Conservation (phyloP, 2,329 filamentous ascomycete species). For the Apiospora aurea region DNA sequence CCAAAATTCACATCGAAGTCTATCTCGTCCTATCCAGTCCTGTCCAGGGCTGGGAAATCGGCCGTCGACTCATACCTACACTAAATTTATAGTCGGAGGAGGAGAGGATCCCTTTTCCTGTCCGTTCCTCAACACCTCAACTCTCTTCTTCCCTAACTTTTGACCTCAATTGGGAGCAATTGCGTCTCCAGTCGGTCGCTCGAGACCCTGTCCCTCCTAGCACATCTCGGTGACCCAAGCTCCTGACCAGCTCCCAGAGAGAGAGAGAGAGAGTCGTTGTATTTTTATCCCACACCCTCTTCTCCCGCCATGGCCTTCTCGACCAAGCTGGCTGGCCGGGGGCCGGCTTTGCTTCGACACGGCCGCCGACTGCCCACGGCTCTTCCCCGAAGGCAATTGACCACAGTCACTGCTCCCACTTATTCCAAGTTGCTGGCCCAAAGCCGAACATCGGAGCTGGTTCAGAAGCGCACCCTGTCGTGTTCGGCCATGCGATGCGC, state of each 20-base stretch:
- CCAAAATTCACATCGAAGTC: slow-evolving; percentile 24
- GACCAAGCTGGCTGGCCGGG: slow-evolving; percentile 59
- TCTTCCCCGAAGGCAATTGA: slow-evolving; percentile 53
- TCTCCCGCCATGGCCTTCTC: slow-evolving; percentile 39
- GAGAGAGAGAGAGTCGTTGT: background rate
- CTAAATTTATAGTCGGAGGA: slow-evolving; percentile 23
- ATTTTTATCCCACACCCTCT: background rate
- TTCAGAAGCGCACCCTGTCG: slow-evolving; percentile 58
- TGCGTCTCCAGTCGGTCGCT: slow-evolving; percentile 20
- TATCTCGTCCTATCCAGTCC: slow-evolving; percentile 13
- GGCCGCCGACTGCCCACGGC: slow-evolving; percentile 56
- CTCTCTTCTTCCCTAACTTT: background rate
- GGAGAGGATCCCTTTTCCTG: slow-evolving; percentile 13
- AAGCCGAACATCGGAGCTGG: slow-evolving; percentile 44
- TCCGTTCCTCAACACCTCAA: slow-evolving; percentile 14
- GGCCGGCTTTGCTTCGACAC: slow-evolving; percentile 64
- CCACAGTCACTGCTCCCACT: slow-evolving; percentile 44
- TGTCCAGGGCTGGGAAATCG: background rate
- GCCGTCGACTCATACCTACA: slow-evolving; percentile 27
- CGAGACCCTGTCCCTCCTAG: slow-evolving; percentile 6
- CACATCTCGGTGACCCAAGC: slow-evolving; percentile 22
- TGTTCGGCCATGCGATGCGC: slow-evolving; percentile 50
- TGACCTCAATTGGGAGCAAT: slow-evolving; percentile 19
- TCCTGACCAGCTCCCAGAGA: slow-evolving; percentile 17
- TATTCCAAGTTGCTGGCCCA: slow-evolving; percentile 42